phyloP scores from a whole-genome alignment of 2,329 filamentous ascomycete species.

The Incumbomyces delicatus region DNA sequence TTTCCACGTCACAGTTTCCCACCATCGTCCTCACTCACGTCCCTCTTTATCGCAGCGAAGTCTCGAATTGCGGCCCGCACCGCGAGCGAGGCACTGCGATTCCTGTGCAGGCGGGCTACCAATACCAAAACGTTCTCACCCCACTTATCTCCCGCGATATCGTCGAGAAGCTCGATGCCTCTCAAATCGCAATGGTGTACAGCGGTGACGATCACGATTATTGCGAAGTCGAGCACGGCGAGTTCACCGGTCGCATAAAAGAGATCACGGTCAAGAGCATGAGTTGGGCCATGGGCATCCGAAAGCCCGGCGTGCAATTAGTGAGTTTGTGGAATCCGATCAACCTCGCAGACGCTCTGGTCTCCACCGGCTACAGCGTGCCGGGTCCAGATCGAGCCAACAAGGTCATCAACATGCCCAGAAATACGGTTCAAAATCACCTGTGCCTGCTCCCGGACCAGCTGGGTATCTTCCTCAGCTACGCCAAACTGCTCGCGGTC shows the following conservation, averaged over 20 bases:
- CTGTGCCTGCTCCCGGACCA: conserved; percentile 87
- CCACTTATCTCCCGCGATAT: conserved; percentile 66
- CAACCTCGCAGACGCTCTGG: conserved; percentile 40
- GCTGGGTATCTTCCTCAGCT: conserved; percentile 71
- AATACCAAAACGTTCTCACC: conserved; percentile 91
- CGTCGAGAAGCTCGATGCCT: conserved; percentile 58
- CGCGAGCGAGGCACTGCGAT: conserved; percentile 79
- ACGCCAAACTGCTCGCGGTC: conserved; percentile 53
- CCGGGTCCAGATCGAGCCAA: background rate
- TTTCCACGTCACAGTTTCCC: conserved; percentile 46
- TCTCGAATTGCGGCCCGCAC: conserved; percentile 76
- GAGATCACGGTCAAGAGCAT: conserved; percentile 95
- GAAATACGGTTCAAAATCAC: conserved; percentile 68
- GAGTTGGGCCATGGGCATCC: conserved; percentile 93
- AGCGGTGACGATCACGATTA: conserved; percentile 98
- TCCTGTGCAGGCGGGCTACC: conserved; percentile 67
- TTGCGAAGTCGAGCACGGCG: conserved; percentile 75
- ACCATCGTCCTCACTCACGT: conserved; percentile 87
- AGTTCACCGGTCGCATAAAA: conserved; percentile 50
- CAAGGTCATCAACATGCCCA: conserved; percentile 15
- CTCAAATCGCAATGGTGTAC: conserved; percentile 72
- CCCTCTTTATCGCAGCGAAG: conserved; percentile 70
- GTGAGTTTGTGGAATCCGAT: conserved; percentile 89
- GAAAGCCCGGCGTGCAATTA: conserved; percentile 76
- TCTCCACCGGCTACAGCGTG: conserved; percentile 1